These are phyloP conservation scores for Penicillium sp. DNA, from an alignment of 2,329 filamentous ascomycete genomes.

Conservation along the genomic window DNA sequence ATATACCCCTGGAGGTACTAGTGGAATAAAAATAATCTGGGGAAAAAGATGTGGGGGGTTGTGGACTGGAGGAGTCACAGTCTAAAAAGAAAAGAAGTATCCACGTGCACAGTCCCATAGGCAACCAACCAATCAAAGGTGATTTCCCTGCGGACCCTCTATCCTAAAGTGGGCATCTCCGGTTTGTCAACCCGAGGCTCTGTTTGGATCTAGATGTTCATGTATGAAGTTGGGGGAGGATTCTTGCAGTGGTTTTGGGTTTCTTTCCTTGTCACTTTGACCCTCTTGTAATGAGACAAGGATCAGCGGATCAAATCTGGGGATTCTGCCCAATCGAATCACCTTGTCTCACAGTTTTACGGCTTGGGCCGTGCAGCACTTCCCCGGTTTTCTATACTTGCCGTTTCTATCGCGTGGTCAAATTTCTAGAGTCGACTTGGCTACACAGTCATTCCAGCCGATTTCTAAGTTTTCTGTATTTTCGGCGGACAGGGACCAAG, in stretches of 20 bases:
- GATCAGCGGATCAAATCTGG: not conserved
- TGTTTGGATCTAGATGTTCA: constrained; percentile 3
- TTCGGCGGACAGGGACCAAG: not conserved
- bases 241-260: too few species aligned
- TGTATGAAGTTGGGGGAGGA: too few species aligned
- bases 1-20: too few species aligned
- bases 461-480: not conserved
- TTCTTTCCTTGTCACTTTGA: not conserved
- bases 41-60: not conserved
- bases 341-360: not conserved
- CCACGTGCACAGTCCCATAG: not conserved
- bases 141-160: not conserved
- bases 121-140: not conserved
- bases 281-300: not conserved
- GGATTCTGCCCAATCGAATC: not conserved
- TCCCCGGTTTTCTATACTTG: constrained; percentile 9
- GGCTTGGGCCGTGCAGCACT: constrained; percentile 2
- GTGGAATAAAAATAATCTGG: not conserved
- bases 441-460: constrained; percentile 4
- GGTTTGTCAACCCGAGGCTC: constrained; percentile 4
- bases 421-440: constrained; percentile 1
- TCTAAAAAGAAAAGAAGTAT: not conserved
- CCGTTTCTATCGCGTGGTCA: constrained; percentile 4
- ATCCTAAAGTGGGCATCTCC: constrained; percentile 7
- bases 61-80: not conserved